A percentile compares a stretch with the other conserved stretches of the same genome.
Evolutionary conservation across 73 alveolate species (phyloP).

Genomic region (Symbiodinium pilosum): DNA sequence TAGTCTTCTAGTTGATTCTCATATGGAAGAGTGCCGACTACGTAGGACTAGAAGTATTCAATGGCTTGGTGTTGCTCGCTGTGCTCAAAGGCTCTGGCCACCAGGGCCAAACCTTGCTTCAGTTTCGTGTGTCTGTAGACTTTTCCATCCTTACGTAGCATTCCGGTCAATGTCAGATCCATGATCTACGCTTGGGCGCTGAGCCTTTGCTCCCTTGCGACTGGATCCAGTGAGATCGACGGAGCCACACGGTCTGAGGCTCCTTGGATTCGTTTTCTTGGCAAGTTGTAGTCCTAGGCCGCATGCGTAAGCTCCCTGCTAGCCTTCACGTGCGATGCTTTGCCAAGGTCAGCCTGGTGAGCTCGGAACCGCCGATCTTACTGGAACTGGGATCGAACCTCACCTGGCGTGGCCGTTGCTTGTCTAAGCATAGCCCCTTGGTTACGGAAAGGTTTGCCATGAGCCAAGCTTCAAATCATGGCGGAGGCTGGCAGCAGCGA

Average conservation of each 20-base stretch:
- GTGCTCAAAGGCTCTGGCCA: slow-evolving; percentile 21
- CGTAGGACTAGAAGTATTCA: too few relatives aligned
- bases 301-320: neutral
- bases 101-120: neutral
- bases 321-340: too few relatives aligned
- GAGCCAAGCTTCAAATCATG: neutral
- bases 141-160: slow-evolving; percentile 17
- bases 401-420: slow-evolving; percentile 15
- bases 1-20: too few relatives aligned
- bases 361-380: neutral
- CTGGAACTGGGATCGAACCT: slow-evolving; percentile 20
- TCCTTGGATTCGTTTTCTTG: neutral
- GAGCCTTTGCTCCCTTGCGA: slow-evolving; percentile 1
- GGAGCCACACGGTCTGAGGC: neutral
- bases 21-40: too few relatives aligned
- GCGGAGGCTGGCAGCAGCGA: slow-evolving; percentile 22
- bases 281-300: neutral
- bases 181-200: slow-evolving; percentile 19
- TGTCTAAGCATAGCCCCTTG: neutral
- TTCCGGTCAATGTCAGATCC: slow-evolving; percentile 17
- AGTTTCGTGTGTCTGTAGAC: slow-evolving; percentile 8
- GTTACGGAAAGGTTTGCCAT: too few relatives aligned
- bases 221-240: neutral
- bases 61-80: too few relatives aligned
- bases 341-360: neutral